Evolutionary conservation across 2,329 filamentous ascomycete genomes (phyloP).

Genomic region (Decorospora gaudefroyi): DNA sequence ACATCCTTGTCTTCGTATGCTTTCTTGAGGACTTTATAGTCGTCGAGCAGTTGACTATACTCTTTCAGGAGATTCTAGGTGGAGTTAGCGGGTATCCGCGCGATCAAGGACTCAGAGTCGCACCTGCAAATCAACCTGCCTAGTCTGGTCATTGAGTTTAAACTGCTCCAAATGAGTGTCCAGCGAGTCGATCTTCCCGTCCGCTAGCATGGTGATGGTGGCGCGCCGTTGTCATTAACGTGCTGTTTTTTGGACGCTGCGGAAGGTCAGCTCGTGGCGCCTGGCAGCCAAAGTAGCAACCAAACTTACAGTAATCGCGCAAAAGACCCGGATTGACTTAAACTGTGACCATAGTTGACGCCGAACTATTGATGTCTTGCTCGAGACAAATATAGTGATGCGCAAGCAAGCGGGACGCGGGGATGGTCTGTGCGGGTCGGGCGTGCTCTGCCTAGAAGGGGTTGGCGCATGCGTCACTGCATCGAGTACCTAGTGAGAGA

Average conservation of each 20-base stretch:
- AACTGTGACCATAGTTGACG: background rate
- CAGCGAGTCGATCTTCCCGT: slow-evolving; percentile 32
- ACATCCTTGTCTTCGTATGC: slow-evolving; percentile 62
- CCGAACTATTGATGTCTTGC: background rate
- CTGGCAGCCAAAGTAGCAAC: background rate
- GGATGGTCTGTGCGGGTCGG: slow-evolving; percentile 4
- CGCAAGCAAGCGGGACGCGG: background rate
- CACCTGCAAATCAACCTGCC: slow-evolving; percentile 29
- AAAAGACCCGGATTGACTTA: background rate
- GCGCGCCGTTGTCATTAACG: slow-evolving; percentile 3
- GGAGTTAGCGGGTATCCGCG: slow-evolving; percentile 12
- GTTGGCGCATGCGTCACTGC: too few relatives aligned
- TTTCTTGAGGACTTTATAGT: slow-evolving; percentile 61
- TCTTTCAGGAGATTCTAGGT: slow-evolving; percentile 44
- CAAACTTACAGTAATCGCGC: background rate
- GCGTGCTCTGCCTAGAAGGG: background rate
- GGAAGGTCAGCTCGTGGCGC: background rate
- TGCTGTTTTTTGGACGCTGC: background rate
- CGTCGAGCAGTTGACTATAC: slow-evolving; percentile 55
- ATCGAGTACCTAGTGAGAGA: too few relatives aligned
- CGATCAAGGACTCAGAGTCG: background rate
- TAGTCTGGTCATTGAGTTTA: slow-evolving; percentile 28
- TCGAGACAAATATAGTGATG: background rate
- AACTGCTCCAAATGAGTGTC: slow-evolving; percentile 38
- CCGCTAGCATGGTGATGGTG: slow-evolving; percentile 27